Evolutionary conservation across 208 protist genomes (phyloP), one percentile per base, ranked within the genome.

Genomic region (Leishmania gerbilli): DNA sequence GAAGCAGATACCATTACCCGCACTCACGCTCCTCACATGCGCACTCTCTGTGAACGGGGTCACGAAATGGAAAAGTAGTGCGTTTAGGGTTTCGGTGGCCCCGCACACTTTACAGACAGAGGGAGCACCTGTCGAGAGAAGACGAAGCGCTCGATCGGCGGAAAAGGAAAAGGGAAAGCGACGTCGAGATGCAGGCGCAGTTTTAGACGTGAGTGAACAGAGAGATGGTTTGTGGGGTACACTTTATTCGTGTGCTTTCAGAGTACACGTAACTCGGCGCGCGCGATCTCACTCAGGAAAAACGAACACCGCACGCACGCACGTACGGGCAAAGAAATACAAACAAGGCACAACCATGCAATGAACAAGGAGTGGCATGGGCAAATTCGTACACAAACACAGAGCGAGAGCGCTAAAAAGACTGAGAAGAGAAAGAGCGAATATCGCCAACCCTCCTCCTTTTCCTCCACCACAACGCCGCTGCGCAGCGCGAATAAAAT

Each of bases 291-390:
- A 7, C 47, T 55, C 27, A 49, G 27, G 56, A 71, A 37, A 31
- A 84, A 75, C n/a, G 67, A 37, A 40, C 62, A 68, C 62, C 31
- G 31, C 62, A 34, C 27, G 3, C 62, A 31, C 9, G 11, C 58
- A 49, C 42, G 64, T 40, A n/a, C 72, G 24, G n/a, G 31, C 72
- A 56, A 42, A 74, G 17, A 76, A 71, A 67, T 47, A 81, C 11
- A 76, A 27, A 58, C 11, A 62, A 45, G 34, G 27, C 42, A 51
- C 11, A 83, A 60, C 19, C 21, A 34, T 34, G 37, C 15, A 67
- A 37, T 64, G n/a, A 11, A 8, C 9, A 68, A 68, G 13, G 19
- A 11, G 31, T 21, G 1, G 62, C 62, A 15, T 68, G 31, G 31
- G 9, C 62, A 8, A 17, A 11, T 68, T 40, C 62, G 31, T 40